Percentiles rank a stretch among this genome's conserved stretches.
phyloP scores from a whole-genome alignment of 306 rosid genomes.

The Ceratonia siliqua region DNA sequence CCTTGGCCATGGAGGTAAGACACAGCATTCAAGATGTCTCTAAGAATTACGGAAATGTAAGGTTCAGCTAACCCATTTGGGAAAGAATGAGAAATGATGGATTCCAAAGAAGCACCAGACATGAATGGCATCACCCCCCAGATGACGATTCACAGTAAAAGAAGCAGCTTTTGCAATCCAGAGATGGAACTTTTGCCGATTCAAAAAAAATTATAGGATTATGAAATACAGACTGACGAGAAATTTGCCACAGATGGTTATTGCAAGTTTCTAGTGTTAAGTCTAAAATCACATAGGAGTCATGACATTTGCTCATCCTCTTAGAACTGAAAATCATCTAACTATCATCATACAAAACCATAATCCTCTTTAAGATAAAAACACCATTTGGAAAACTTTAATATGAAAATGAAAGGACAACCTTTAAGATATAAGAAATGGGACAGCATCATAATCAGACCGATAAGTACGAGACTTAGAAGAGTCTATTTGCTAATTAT shows the following conservation, averaged over 20 bases:
- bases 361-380: background rate
- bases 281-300: background rate
- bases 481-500: background rate
- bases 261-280: background rate
- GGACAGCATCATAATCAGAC: constrained; percentile 13
- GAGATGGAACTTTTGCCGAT: too few relatives aligned
- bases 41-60: constrained; percentile 55
- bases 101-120: constrained; percentile 64
- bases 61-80: constrained; percentile 52
- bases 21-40: constrained; percentile 49
- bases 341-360: background rate
- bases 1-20: constrained; percentile 74
- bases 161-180: too few relatives aligned
- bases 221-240: background rate
- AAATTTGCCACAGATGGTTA: too few relatives aligned
- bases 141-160: constrained; percentile 51
- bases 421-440: background rate
- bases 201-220: background rate
- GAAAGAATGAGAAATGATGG: constrained; percentile 56
- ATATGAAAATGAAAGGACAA: too few relatives aligned
- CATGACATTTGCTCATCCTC: constrained; percentile 3
- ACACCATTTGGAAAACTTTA: background rate
- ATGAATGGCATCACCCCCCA: constrained; percentile 82
- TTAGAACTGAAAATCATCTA: background rate
- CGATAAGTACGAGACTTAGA: background rate